Base-by-base conservation (phyloP, 495 filamentous ascomycete genomes). In the Aspergillus wentii region DNA sequence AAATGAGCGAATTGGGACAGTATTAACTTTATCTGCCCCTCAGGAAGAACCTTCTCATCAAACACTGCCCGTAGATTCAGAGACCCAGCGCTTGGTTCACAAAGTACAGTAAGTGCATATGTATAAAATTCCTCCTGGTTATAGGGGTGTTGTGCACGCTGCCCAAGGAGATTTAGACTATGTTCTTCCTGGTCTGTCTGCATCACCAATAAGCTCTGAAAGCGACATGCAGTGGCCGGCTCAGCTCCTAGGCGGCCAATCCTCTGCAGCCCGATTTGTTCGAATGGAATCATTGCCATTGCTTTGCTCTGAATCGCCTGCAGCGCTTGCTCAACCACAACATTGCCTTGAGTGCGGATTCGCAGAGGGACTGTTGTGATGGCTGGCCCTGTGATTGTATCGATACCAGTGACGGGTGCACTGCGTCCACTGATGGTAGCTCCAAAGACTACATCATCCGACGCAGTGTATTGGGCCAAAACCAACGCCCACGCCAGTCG, bases 321-420 rank as follows among this genome's bases (percentile, higher is more conserved):
- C 22, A 25, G 11, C 5, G 11, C 5, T 11, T 25, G 22, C 22
- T 11, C 6, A 11, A 25, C 11, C 11, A 11, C 11, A 5, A 5
- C 5, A 5, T 25, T 5, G 22, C 6, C 5, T 5, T 25, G 5
- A 11, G 11, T 25, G 22, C 6, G 17, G 25, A 79, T 49, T 4
- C 75, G 62, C 2, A 76, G 36, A 0, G 80, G 80, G 10, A 80
- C 57, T 1, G 62, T 68, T 3, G 62, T 49, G 13, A 71, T 52
- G 0, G 63, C 65, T 8, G 68, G 66, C 6, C 49, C 66, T 10
- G 56, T 57, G 8, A 71, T 49, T 3, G 50, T 30, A 1, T 52
- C 59, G 16, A 58, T 57, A 0, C 52, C 61, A 3, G 43, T 13
- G 2, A 69, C 40, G 2, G 60, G 30, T 2, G 56, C 52, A 33